phyloP scores from a whole-genome alignment of 305 asterid species.

The Nicotiana rustica region DNA sequence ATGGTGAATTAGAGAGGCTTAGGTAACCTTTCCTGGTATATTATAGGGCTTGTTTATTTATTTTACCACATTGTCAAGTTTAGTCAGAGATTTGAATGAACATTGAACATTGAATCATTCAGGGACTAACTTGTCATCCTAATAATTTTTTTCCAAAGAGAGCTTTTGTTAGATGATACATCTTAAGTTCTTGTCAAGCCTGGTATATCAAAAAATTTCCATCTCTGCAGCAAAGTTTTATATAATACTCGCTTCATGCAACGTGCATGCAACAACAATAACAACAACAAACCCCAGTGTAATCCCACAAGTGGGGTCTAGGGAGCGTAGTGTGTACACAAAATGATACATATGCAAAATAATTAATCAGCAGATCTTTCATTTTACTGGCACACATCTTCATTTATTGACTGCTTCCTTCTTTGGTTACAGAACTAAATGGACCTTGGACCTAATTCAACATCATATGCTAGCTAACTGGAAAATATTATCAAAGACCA shows the following conservation, averaged over 20 bases:
- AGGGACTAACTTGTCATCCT: not conserved
- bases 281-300: too few relatives aligned
- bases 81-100: conserved; percentile 23
- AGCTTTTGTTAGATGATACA: not conserved
- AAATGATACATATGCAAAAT: not conserved
- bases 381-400: not conserved
- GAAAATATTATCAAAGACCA: not conserved
- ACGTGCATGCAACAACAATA: not conserved
- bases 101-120: conserved; percentile 23
- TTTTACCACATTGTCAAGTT: not conserved
- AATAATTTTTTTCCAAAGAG: not conserved
- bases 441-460: not conserved
- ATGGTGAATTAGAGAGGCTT: conserved; percentile 76
- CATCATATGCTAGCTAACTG: not conserved
- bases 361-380: not conserved
- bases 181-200: not conserved
- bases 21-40: conserved; percentile 56
- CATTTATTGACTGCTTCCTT: not conserved
- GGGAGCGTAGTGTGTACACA: not conserved
- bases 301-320: too few relatives aligned
- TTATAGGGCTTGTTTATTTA: not conserved
- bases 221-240: not conserved
- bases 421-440: not conserved
- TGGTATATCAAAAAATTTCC: not conserved
- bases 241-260: not conserved